Base-by-base conservation (phyloP, 352 stramenopile species). In the Vaucheria bursata region DNA sequence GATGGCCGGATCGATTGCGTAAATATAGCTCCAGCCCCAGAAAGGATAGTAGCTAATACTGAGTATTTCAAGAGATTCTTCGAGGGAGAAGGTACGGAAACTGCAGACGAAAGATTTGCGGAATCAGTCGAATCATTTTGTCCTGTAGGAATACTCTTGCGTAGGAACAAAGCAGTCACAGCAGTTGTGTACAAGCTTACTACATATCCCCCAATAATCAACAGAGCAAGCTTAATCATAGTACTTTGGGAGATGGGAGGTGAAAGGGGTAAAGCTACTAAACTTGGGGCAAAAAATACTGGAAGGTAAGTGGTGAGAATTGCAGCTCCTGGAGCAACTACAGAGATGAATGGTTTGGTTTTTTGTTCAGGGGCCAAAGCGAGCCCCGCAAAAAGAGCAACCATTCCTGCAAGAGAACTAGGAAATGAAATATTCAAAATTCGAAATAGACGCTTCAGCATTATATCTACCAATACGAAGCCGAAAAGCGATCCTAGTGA, bases 221-320 rank as follows among this genome's bases (percentile, higher is more conserved):
- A 25, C n/a, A 74, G 39, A 6, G 71, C 36, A 5, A 85, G 79
- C 59, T 77, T 81, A 40, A 69, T 32, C 40, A 79, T 32, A 32
- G 71, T 72, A 18, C 39, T 12, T 37, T 39, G n/a, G 53, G 74
- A 52, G 6, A 65, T 52, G 36, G 67, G 8, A 6, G 80, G 72
- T 34, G 73, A 80, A 12, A 92, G 85, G 7, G 88, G 88, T 40
- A 92, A 80, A 1, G 87, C 87, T 65, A 92, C 84, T 49, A 92
- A 79, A 39, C 73, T 85, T n/a, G 88, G 88, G 25, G 89, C 87
- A 83, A 92, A 92, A 76, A 92, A 91, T 18, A 92, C 86, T 0
- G 88, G 87, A 31, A 92, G 79, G 87, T 88, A 92, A 65, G 87
- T 89, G 0, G 86, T 82, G 45, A 90, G 77, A 3, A 91, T 38